Evolutionary conservation across 2,329 filamentous ascomycete species (phyloP).

Genomic region (Fusarium dlaminii): DNA sequence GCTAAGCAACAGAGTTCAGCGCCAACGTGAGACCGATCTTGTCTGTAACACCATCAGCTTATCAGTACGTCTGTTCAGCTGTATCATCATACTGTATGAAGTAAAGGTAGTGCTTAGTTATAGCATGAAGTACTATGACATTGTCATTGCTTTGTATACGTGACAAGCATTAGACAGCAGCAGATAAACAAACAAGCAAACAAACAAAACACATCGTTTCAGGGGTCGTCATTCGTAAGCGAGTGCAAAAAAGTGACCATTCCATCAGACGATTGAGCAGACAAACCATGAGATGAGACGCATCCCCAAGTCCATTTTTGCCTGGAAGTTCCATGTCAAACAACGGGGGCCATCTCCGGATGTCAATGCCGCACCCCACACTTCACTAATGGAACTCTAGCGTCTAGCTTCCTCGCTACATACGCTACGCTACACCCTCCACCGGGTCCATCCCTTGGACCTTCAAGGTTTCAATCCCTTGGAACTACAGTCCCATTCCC

Average conservation of each 20-base stretch:
- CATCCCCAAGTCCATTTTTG: not conserved
- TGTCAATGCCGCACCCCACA: slow-evolving; percentile 37
- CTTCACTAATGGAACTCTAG: slow-evolving; percentile 12
- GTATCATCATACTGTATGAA: not conserved
- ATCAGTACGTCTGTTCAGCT: slow-evolving; percentile 2
- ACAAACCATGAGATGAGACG: slow-evolving; percentile 24
- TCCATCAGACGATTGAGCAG: slow-evolving; percentile 28
- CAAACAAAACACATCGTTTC: not conserved
- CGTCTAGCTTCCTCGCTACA: not conserved
- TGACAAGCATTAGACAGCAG: not conserved
- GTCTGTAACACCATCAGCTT: slow-evolving; percentile 5
- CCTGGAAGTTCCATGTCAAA: slow-evolving; percentile 4
- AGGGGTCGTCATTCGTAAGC: not conserved
- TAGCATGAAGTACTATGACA: not conserved
- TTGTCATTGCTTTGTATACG: slow-evolving; percentile 1
- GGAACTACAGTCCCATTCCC: slow-evolving; percentile 12
- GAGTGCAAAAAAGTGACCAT: slow-evolving; percentile 1
- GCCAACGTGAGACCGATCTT: slow-evolving; percentile 21
- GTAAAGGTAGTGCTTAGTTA: not conserved
- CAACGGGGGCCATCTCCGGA: slow-evolving; percentile 27
- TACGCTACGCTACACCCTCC: slow-evolving; percentile 3
- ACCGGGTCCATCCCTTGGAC: not conserved
- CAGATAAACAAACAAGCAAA: slow-evolving; percentile 4
- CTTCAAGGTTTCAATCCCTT: slow-evolving; percentile 29
- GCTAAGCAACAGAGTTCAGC: slow-evolving; percentile 38